A percentile compares a stretch with the other conserved stretches of the same genome.
Evolutionary conservation across 768 basidiomycete species (phyloP).

Genomic region (Imleria badia): DNA sequence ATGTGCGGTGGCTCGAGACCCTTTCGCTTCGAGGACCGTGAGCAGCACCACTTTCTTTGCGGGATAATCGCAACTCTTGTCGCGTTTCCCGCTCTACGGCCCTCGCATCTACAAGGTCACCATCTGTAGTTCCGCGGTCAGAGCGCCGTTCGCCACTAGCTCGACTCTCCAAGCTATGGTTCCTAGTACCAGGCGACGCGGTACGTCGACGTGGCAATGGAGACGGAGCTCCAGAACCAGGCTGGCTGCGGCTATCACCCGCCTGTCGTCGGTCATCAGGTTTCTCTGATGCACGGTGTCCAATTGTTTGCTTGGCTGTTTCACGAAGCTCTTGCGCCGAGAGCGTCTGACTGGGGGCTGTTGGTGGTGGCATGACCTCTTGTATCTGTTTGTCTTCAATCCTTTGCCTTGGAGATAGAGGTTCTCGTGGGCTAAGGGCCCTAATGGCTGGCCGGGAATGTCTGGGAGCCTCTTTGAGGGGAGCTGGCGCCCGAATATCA

Average conservation of each 20-base stretch:
- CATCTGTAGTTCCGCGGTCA: constrained; percentile 48
- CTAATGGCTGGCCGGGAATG: constrained; percentile 16
- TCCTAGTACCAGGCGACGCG: constrained; percentile 64
- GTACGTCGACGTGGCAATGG: constrained; percentile 58
- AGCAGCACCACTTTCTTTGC: constrained; percentile 46
- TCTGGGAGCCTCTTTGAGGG: constrained; percentile 20
- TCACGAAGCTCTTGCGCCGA: constrained; percentile 80
- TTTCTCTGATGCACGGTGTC: constrained; percentile 37
- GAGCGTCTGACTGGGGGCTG: constrained; percentile 71
- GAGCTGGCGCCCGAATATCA: constrained; percentile 18
- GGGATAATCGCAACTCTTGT: constrained; percentile 45
- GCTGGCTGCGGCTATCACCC: constrained; percentile 44
- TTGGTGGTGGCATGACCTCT: constrained; percentile 73
- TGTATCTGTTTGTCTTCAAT: constrained; percentile 42
- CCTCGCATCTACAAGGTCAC: constrained; percentile 50
- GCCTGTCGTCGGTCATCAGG: constrained; percentile 39
- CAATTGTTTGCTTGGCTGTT: constrained; percentile 69
- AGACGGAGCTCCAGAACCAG: constrained; percentile 54
- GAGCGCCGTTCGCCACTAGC: constrained; percentile 65
- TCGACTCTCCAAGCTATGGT: constrained; percentile 70
- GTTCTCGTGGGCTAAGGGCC: constrained; percentile 32
- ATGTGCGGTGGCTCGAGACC: constrained; percentile 41
- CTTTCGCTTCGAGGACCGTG: constrained; percentile 55
- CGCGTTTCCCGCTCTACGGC: constrained; percentile 50
- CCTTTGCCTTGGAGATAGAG: constrained; percentile 41